Evolutionary conservation across 2,329 filamentous ascomycete species (phyloP).

Genomic region (Aspergillus arachidicola): DNA sequence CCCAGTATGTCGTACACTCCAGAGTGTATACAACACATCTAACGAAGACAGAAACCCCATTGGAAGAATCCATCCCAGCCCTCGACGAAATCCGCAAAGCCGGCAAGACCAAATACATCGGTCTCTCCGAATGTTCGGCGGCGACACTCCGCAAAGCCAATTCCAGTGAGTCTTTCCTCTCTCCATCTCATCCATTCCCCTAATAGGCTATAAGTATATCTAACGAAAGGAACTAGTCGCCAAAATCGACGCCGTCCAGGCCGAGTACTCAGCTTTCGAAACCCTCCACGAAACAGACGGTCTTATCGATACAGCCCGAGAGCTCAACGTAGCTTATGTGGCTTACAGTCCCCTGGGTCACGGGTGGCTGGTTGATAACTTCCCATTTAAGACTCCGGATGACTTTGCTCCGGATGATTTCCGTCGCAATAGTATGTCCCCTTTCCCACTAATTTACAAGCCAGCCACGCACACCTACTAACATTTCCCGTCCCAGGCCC

Average conservation of each 20-base stretch:
- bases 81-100: conserved; percentile 51
- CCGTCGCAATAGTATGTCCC: conserved; percentile 38
- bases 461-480: background rate
- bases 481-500: conserved; percentile 16
- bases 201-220: too few species aligned
- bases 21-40: too few species aligned
- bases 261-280: conserved; percentile 51
- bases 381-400: conserved; percentile 46
- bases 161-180: conserved; percentile 35
- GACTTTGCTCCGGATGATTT: conserved; percentile 51
- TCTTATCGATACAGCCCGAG: conserved; percentile 45
- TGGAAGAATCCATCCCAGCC: conserved; percentile 52
- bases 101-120: conserved; percentile 54
- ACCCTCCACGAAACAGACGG: conserved; percentile 45
- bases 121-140: conserved; percentile 52
- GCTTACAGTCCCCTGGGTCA: conserved; percentile 53
- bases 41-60: conserved; percentile 44
- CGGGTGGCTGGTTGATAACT: conserved; percentile 52
- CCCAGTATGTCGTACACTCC: too few species aligned
- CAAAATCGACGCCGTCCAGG: conserved; percentile 51
- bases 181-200: too few species aligned
- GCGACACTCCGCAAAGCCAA: conserved; percentile 49
- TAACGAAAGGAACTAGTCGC: conserved; percentile 40
- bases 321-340: conserved; percentile 48
- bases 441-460: background rate